Evolutionary conservation across 306 rosid genomes (phyloP).

Genomic region (Delonix regia): DNA sequence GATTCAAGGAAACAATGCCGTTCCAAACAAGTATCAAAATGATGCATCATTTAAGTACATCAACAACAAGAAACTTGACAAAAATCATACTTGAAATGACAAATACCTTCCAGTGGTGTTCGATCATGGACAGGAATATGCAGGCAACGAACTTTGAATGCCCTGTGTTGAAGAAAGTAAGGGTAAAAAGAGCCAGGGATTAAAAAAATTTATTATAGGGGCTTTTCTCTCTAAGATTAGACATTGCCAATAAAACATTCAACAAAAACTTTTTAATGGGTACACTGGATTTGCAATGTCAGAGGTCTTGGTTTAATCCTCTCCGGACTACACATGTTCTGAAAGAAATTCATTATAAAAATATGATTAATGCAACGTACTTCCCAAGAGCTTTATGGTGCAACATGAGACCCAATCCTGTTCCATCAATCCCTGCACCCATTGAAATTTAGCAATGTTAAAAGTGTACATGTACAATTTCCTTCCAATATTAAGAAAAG

Average conservation of each 20-base stretch:
- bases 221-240: too few species aligned
- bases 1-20: too few species aligned
- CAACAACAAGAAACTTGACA: constrained; percentile 13
- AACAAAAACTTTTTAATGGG: too few species aligned
- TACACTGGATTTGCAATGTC: too few species aligned
- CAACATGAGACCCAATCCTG: constrained; percentile 81
- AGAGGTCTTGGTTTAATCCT: too few species aligned
- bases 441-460: neutral
- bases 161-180: constrained; percentile 53
- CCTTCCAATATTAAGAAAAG: neutral
- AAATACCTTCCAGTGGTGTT: constrained; percentile 85
- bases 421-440: constrained; percentile 81
- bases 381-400: constrained; percentile 92
- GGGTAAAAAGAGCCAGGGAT: constrained; percentile 21
- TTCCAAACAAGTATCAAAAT: too few species aligned
- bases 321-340: too few species aligned
- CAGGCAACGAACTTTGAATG: constrained; percentile 88
- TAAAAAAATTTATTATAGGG: too few species aligned
- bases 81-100: constrained; percentile 37
- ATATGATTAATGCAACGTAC: constrained; percentile 49
- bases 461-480: neutral
- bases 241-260: too few species aligned
- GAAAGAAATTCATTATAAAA: too few species aligned
- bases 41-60: too few species aligned
- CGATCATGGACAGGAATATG: constrained; percentile 82